A percentile compares a stretch with the other conserved stretches of the same genome.
phyloP scores from a whole-genome alignment of 768 basidiomycete genomes.

The Lactarius pseudohatsudake region DNA sequence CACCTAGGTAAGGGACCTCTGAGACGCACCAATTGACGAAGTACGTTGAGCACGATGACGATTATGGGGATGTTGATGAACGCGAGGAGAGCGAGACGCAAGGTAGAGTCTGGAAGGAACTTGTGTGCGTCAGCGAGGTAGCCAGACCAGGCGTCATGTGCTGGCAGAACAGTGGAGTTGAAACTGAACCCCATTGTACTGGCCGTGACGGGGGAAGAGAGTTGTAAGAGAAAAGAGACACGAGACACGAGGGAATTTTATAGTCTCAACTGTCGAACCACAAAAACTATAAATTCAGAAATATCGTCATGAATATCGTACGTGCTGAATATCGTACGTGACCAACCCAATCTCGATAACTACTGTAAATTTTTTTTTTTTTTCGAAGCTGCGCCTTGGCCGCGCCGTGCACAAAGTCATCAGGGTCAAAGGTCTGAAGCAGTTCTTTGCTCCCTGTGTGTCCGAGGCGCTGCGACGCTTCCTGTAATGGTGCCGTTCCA shows the following conservation, averaged over 20 bases:
- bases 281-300: background rate
- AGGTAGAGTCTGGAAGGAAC: constrained; percentile 31
- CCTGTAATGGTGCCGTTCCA: too few species aligned
- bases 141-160: constrained; percentile 34
- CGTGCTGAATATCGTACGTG: too few species aligned
- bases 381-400: too few species aligned
- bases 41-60: constrained; percentile 67
- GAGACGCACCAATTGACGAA: constrained; percentile 71
- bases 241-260: background rate
- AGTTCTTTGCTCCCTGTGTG: too few species aligned
- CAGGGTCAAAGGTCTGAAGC: too few species aligned
- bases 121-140: constrained; percentile 33
- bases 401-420: too few species aligned
- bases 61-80: constrained; percentile 69
- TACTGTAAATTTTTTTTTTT: too few species aligned
- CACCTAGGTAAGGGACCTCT: background rate
- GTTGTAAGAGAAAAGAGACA: background rate
- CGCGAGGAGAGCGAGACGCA: constrained; percentile 39
- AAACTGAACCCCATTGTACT: constrained; percentile 29
- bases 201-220: constrained; percentile 3
- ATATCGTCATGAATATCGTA: too few species aligned
- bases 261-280: constrained; percentile 6
- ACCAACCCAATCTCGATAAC: too few species aligned
- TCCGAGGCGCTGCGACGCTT: too few species aligned
- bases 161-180: constrained; percentile 29